These are phyloP conservation scores for Xylaria multiplex DNA, from an alignment of 2,329 filamentous ascomycete genomes.

Conservation along the genomic window DNA sequence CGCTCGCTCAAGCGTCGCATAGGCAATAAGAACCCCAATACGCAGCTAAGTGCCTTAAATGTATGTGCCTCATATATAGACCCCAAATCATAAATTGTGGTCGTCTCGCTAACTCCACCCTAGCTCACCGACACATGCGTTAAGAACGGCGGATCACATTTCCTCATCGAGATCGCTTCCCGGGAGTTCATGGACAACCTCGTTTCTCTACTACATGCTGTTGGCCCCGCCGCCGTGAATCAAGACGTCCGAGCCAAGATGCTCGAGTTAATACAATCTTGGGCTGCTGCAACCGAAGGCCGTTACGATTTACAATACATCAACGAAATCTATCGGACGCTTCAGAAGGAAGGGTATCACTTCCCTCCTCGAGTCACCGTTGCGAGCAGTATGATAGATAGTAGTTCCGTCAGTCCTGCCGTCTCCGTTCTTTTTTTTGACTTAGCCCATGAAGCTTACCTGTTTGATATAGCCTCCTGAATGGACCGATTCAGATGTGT, in stretches of 20 bases:
- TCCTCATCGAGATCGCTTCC: slow-evolving; percentile 93
- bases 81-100: slow-evolving; percentile 37
- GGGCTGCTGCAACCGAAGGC: slow-evolving; percentile 89
- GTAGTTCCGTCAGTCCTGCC: slow-evolving; percentile 78
- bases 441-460: slow-evolving; percentile 35
- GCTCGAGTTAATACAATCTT: slow-evolving; percentile 90
- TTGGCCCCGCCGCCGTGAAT: slow-evolving; percentile 79
- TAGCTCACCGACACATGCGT: slow-evolving; percentile 97
- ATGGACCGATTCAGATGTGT: slow-evolving; percentile 97
- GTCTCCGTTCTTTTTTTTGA: neutral
- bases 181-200: slow-evolving; percentile 99
- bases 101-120: slow-evolving; percentile 29
- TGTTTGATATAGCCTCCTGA: slow-evolving; percentile 78
- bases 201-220: slow-evolving; percentile 85
- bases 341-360: slow-evolving; percentile 86
- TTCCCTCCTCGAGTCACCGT: slow-evolving; percentile 90
- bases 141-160: slow-evolving; percentile 97
- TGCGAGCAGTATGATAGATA: slow-evolving; percentile 97
- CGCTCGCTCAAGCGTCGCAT: slow-evolving; percentile 92
- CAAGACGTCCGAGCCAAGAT: slow-evolving; percentile 89
- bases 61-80: slow-evolving; percentile 56
- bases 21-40: slow-evolving; percentile 97
- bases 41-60: slow-evolving; percentile 93
- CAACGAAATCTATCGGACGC: slow-evolving; percentile 81
- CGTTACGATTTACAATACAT: slow-evolving; percentile 87